A percentile compares a stretch with the other conserved stretches of the same genome.
phyloP scores from a whole-genome alignment of 768 basidiomycete genomes.

The Pisolithus orientalis region DNA sequence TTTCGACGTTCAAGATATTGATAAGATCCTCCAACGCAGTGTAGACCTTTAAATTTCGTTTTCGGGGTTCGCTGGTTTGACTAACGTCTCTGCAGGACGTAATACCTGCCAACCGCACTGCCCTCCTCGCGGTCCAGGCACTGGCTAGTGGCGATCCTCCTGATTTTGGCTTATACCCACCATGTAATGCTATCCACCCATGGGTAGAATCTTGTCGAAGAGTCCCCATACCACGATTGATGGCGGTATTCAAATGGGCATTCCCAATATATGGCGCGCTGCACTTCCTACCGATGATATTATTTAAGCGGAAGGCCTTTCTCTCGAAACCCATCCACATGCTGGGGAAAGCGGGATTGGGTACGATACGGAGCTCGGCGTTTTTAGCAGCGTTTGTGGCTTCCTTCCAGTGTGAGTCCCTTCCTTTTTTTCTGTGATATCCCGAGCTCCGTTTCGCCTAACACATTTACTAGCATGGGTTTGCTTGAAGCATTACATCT shows the following conservation, averaged over 20 bases:
- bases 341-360: constrained; percentile 56
- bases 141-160: constrained; percentile 25
- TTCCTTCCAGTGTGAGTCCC: constrained; percentile 69
- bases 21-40: constrained; percentile 42
- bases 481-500: constrained; percentile 61
- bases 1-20: constrained; percentile 52
- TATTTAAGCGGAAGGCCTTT: constrained; percentile 73
- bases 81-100: constrained; percentile 38
- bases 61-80: not conserved
- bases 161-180: constrained; percentile 49
- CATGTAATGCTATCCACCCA: constrained; percentile 79
- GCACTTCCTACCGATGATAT: constrained; percentile 79
- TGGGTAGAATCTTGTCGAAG: constrained; percentile 45
- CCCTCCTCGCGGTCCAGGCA: constrained; percentile 40
- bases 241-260: constrained; percentile 80
- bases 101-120: constrained; percentile 43
- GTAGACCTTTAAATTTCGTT: constrained; percentile 28
- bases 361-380: constrained; percentile 76
- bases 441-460: not conserved
- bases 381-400: constrained; percentile 82
- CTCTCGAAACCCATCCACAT: constrained; percentile 59
- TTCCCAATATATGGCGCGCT: constrained; percentile 81
- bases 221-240: constrained; percentile 53
- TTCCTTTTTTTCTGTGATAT: not conserved
- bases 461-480: constrained; percentile 39